These are phyloP conservation scores for Ustilago shanxiensis DNA, from an alignment of 1,284 basidiomycete species.

Conservation along the genomic window DNA sequence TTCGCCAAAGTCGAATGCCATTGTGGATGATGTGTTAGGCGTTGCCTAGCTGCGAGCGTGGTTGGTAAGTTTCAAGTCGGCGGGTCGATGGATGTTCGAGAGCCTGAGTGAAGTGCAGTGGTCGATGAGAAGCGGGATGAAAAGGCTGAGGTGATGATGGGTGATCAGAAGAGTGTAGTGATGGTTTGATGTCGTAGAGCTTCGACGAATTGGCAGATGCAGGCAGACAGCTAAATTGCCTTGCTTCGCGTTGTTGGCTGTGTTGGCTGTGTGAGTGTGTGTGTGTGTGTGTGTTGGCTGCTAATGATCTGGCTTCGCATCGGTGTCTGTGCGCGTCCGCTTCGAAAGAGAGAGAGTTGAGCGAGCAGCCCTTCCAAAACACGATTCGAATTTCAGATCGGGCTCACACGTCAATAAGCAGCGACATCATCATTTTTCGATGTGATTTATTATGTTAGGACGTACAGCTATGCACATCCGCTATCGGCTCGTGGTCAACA, in stretches of 20 bases:
- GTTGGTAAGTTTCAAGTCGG: background rate
- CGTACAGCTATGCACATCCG: background rate
- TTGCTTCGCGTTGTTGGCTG: slow-evolving; percentile 3
- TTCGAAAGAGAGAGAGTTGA: background rate
- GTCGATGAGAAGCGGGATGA: too few species aligned
- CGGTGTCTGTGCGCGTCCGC: slow-evolving; percentile 17
- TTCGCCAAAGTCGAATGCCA: slow-evolving; percentile 63
- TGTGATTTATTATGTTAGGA: background rate
- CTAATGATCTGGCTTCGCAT: slow-evolving; percentile 11
- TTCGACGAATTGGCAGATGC: slow-evolving; percentile 7
- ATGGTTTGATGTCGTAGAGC: background rate
- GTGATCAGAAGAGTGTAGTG: background rate
- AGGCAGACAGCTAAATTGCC: slow-evolving; percentile 1
- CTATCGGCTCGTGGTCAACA: background rate
- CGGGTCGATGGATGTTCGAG: too few species aligned
- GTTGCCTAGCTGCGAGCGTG: background rate
- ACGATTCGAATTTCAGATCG: background rate
- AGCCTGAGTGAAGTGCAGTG: too few species aligned
- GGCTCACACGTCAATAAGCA: background rate
- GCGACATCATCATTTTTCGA: slow-evolving; percentile 25
- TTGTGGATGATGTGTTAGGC: slow-evolving; percentile 16
- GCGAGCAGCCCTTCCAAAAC: background rate
- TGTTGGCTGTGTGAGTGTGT: background rate
- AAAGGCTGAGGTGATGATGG: background rate
- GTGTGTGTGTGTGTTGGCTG: slow-evolving; percentile 2